Base-by-base conservation (phyloP, 805 yeast genomes). In the Candida coleopterorum region DNA sequence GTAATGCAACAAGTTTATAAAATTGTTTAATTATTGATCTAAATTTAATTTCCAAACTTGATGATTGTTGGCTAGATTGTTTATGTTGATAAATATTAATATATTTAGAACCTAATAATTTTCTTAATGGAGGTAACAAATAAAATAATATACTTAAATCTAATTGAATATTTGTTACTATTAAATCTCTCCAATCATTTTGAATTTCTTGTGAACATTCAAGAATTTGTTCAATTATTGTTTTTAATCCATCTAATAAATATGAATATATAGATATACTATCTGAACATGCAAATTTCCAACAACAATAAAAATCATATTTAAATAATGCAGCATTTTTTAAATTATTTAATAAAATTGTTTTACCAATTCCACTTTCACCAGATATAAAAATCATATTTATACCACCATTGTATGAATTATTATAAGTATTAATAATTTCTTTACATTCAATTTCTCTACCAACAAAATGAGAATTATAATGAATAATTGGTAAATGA, bases 321-420 rank as follows among this genome's bases (percentile, higher is more conserved):
- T 53, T 52, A 1, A 62, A 46, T 9, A 62, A 44, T 4, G 71
- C 58, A 3, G 48, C 47, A 5, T 60, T 52, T 35, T 58, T 61
- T 29, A 72, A 41, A 20, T 68, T 73, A 20, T 53, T 53, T 5
- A 74, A 47, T 6, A 73, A 39, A 4, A 68, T 51, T 1, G 74
- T 55, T 46, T 72, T 72, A 1, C 79, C 79, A 6, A 58, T 48
- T 2, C 79, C 79, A 1, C 64, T 39, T 3, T 52, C 60, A 11
- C 79, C 79, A 1, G 52, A 45, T 3, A 73, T 45, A 5, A 70
- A 40, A 1, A 64, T 42, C 8, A 56, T 28, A 46, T 52, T 45
- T 28, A 53, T 27, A 1, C 52, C 53, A 12, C 34, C 38, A 33
- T 22, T 25, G 11, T 18, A 33, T 4, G 30, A 25, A 33, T 33